A percentile compares a stretch with the other conserved stretches of the same genome.
Evolutionary conservation across 2,329 filamentous ascomycete genomes (phyloP).

Genomic region (Chrysoporthe austroafricana): DNA sequence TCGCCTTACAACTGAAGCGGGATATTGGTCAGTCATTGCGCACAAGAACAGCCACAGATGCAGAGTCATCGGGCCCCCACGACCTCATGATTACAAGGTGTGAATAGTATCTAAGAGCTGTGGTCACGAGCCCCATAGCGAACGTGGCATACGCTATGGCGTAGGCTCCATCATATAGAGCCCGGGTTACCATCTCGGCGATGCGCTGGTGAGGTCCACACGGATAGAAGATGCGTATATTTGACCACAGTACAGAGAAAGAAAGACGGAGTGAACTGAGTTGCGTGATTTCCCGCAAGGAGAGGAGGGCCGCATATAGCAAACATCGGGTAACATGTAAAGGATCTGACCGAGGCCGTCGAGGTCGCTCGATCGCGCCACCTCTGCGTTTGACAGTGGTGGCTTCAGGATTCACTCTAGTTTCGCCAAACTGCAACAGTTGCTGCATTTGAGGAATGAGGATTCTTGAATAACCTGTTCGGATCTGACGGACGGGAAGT

Average conservation of each 20-base stretch:
- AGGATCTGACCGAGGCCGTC: neutral
- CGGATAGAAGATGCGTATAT: neutral
- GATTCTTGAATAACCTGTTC: neutral
- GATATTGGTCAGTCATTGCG: neutral
- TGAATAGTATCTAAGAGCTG: neutral
- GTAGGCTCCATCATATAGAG: conserved; percentile 3
- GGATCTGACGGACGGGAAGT: no score
- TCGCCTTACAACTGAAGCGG: neutral
- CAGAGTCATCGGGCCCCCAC: neutral
- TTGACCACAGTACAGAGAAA: neutral
- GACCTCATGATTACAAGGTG: neutral
- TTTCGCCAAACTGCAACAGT: neutral
- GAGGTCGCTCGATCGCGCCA: neutral
- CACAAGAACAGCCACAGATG: neutral
- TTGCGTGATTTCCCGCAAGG: neutral
- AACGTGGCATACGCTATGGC: conserved; percentile 2
- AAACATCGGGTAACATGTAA: neutral
- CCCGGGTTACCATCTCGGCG: neutral
- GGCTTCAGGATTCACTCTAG: neutral
- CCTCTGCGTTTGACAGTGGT: neutral
- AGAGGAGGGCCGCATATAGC: neutral
- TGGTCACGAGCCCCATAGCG: neutral
- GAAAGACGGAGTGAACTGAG: neutral
- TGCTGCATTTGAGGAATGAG: neutral
- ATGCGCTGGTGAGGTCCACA: neutral